Base-by-base conservation (phyloP, 768 basidiomycete species). In the Suillus placidus region DNA sequence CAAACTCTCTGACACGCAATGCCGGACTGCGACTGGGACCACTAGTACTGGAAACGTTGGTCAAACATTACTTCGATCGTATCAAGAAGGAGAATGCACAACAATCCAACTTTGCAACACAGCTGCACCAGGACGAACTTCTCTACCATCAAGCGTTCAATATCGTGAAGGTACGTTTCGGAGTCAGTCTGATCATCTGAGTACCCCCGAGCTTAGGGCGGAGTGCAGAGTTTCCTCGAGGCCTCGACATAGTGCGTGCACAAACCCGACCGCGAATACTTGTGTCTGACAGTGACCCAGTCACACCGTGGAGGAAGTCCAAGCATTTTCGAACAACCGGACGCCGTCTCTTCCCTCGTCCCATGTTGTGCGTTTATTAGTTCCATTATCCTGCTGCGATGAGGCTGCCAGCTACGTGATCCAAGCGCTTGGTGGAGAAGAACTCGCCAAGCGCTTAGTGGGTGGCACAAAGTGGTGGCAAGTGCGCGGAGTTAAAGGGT, bases 401-500 rank as follows among this genome's bases (percentile, higher is more conserved):
- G 83, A 88, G 34, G 92, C 94, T 2, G 92, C 95, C 6, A 74
- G 76, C 1, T 77, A 87, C 68, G 82, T 98, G 56, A 88, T 95
- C 64, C 80, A 86, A 66, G 93, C 88, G 4, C 81, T 97, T 9
- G 95, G 95, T 2, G 95, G 96, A n/a, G 90, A 92, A 71, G 85
- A 91, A 47, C 82, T 85, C 16, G 86, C 84, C 57, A 85, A 87
- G 68, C 83, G 83, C 47, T 74, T 94, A 37, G 88, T 95, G 4
- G 97, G 97, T 13, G 97, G 97, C 1, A 86, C 88, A 6, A 95
- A 96, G 74, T 99, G 97, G 95, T 99, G 97, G 97, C 96, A 97
- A 77, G 94, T 96, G 40, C 88, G 96, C 49, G 90, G 91, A 23
- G 74, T 94, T 55, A 79, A 85, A 61, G 95, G 95, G 95, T 87